These are phyloP conservation scores for Phytophthora cajani DNA, from an alignment of 352 stramenopile genomes.

Conservation along the genomic window DNA sequence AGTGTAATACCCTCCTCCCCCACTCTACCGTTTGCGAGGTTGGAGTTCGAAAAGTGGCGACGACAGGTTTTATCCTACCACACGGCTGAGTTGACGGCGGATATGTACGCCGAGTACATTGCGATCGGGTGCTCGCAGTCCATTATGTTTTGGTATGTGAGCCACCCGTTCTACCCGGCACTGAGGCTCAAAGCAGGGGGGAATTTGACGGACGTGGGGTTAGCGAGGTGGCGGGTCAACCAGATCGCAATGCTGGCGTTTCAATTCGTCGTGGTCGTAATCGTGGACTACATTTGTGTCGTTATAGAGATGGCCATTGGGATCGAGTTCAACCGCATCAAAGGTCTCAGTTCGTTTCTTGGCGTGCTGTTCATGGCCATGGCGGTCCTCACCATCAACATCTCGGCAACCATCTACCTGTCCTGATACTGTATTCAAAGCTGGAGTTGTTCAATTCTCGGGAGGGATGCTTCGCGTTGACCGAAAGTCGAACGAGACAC, in stretches of 20 bases:
- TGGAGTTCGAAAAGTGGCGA: slow-evolving; percentile 12
- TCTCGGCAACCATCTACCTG: slow-evolving; percentile 4
- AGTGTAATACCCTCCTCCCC: neutral
- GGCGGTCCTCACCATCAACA: neutral
- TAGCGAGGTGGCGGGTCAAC: neutral
- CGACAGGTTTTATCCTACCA: slow-evolving; percentile 17
- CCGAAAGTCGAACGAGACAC: too few relatives aligned
- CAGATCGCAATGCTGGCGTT: slow-evolving; percentile 2
- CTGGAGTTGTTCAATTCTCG: too few relatives aligned
- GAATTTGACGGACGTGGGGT: neutral
- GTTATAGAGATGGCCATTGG: slow-evolving; percentile 27
- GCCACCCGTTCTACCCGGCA: slow-evolving; percentile 28
- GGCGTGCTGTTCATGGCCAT: slow-evolving; percentile 24
- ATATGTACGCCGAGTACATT: slow-evolving; percentile 50
- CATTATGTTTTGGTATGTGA: slow-evolving; percentile 34
- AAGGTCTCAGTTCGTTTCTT: slow-evolving; percentile 24
- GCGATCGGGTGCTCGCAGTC: slow-evolving; percentile 35
- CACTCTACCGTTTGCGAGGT: too few relatives aligned
- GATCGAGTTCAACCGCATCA: slow-evolving; percentile 19
- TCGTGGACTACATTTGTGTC: slow-evolving; percentile 25
- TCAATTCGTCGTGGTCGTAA: slow-evolving; percentile 13
- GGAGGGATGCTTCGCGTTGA: too few relatives aligned
- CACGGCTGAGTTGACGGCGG: slow-evolving; percentile 20
- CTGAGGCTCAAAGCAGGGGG: slow-evolving; percentile 6
- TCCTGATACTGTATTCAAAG: neutral